Percentiles rank a stretch among this genome's conserved stretches.
phyloP scores from a whole-genome alignment of 140 eudicot genomes.

The Flaveria floridana region DNA sequence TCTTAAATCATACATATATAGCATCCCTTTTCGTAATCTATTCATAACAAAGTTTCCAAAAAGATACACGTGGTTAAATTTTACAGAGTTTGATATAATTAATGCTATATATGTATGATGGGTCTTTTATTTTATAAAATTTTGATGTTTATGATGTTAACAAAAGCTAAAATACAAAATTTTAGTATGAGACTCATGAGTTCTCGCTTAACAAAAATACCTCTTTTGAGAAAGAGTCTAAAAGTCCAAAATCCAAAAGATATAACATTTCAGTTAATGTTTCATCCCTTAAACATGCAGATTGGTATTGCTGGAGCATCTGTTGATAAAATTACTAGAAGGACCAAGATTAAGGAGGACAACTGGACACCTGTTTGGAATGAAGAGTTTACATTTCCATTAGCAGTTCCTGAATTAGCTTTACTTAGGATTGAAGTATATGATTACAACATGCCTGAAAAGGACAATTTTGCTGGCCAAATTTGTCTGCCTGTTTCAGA shows the following conservation, averaged over 20 bases:
- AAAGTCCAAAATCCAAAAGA: neutral
- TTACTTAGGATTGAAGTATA: conserved; percentile 55
- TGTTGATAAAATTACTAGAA: conserved; percentile 39
- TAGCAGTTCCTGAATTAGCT: conserved; percentile 59
- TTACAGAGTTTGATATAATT: too few species aligned
- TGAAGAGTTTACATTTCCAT: conserved; percentile 55
- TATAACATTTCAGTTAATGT: neutral
- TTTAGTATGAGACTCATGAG: neutral
- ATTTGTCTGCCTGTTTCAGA: conserved; percentile 58
- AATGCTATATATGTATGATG: too few species aligned
- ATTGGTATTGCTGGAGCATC: conserved; percentile 46
- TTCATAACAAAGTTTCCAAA: too few species aligned
- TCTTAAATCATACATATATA: too few species aligned
- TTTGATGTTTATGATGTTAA: neutral
- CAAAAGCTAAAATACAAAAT: neutral
- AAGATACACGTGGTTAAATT: too few species aligned
- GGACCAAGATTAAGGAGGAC: conserved; percentile 42
- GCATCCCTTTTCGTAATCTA: too few species aligned
- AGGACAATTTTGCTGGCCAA: conserved; percentile 63
- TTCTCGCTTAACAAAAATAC: neutral
- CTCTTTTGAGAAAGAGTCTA: neutral
- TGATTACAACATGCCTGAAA: conserved; percentile 48
- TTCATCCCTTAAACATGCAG: conserved; percentile 21
- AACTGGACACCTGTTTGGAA: conserved; percentile 58
- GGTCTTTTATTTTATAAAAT: too few species aligned